These are phyloP conservation scores for Trichoderma semiorbis DNA, from an alignment of 2,329 filamentous ascomycete species.

Conservation along the genomic window DNA sequence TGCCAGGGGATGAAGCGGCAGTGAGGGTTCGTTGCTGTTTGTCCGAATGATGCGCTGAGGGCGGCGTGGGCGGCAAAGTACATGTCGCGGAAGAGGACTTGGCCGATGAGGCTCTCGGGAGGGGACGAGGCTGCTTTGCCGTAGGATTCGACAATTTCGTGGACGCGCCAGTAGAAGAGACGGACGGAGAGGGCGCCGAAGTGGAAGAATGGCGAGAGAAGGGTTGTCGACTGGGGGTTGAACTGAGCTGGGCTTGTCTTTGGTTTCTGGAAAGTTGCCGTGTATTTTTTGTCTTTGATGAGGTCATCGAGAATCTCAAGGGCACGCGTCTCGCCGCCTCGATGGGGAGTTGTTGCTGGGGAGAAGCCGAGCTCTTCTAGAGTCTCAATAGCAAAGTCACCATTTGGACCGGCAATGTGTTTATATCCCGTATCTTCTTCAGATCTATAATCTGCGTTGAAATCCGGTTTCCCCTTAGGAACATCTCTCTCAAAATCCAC, in stretches of 20 bases:
- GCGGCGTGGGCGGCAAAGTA: slow-evolving; percentile 75
- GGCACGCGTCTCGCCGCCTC: slow-evolving; percentile 67
- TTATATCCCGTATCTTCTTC: slow-evolving; percentile 55
- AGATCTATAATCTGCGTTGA: slow-evolving; percentile 56
- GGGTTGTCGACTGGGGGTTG: slow-evolving; percentile 67
- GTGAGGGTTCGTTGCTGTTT: slow-evolving; percentile 62
- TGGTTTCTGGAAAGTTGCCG: slow-evolving; percentile 72
- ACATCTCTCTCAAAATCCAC: slow-evolving; percentile 56
- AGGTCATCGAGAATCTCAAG: slow-evolving; percentile 56
- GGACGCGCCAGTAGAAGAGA: slow-evolving; percentile 69
- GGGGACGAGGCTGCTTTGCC: slow-evolving; percentile 56
- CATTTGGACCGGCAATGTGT: slow-evolving; percentile 61
- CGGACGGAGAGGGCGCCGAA: slow-evolving; percentile 70
- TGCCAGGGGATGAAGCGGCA: slow-evolving; percentile 80
- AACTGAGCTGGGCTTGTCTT: slow-evolving; percentile 72
- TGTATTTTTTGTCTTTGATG: slow-evolving; percentile 61
- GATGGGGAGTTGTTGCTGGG: slow-evolving; percentile 61
- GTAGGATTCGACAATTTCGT: slow-evolving; percentile 57
- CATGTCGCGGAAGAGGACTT: slow-evolving; percentile 77
- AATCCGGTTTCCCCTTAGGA: slow-evolving; percentile 51
- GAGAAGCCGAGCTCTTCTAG: slow-evolving; percentile 68
- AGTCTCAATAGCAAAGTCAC: slow-evolving; percentile 68
- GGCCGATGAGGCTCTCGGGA: slow-evolving; percentile 67
- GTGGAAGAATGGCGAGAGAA: slow-evolving; percentile 70
- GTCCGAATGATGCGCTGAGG: slow-evolving; percentile 60